Evolutionary conservation across 768 basidiomycete genomes (phyloP).

Genomic region (Pleurotus platypus): DNA sequence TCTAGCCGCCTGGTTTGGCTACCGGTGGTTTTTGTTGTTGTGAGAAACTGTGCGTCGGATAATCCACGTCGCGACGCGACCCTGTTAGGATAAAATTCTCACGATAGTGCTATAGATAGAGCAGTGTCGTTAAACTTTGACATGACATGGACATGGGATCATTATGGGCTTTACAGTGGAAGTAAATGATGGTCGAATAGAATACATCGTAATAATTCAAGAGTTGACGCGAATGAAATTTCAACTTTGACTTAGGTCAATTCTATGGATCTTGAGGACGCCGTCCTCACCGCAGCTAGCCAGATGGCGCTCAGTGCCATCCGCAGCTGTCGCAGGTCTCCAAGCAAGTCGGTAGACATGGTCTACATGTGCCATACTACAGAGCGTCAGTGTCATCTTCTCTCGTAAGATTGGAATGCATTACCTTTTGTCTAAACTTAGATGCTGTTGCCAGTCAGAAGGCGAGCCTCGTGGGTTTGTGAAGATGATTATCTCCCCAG

Average conservation of each 20-base stretch:
- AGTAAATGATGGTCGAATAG: too few species aligned
- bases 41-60: too few species aligned
- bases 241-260: not conserved
- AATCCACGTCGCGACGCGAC: too few species aligned
- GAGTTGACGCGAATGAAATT: too few species aligned
- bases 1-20: too few species aligned
- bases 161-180: too few species aligned
- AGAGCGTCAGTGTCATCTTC: not conserved
- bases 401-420: constrained; percentile 13
- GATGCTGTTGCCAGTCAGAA: constrained; percentile 42
- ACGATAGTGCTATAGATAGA: too few species aligned
- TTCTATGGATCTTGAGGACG: constrained; percentile 67
- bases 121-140: too few species aligned
- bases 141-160: too few species aligned
- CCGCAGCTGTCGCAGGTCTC: constrained; percentile 43
- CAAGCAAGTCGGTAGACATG: constrained; percentile 83
- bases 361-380: constrained; percentile 69
- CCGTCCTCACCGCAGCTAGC: constrained; percentile 94
- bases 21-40: too few species aligned
- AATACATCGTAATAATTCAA: too few species aligned
- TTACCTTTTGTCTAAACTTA: constrained; percentile 50
- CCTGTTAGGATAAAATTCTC: too few species aligned
- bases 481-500: constrained; percentile 70
- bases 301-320: constrained; percentile 39
- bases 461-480: constrained; percentile 26